Evolutionary conservation across 1,139 yeast species (phyloP), one percentile per base, ranked within the genome.

Genomic region (Blastobotrys illinoisensis): DNA sequence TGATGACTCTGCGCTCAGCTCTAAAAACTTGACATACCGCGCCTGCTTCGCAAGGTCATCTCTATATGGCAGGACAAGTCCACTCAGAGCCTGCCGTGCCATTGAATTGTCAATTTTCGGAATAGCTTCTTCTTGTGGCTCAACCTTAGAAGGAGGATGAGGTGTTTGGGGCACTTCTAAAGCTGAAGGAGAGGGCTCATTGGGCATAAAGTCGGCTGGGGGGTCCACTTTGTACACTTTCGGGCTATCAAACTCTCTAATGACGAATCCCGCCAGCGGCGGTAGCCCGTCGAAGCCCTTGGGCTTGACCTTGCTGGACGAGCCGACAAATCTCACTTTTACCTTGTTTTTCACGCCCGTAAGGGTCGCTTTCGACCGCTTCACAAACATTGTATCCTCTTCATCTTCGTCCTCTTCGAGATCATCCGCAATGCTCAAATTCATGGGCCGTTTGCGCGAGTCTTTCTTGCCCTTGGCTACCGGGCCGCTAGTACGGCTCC

Each of bases 181-280:
- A 47, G 23, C 23, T 6, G 23, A 32, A 21, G 49, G 16, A 20
- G 24, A 4, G 26, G 20, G 49, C 18, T 23, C 14, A n/a, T 20
- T 9, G 2, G 40, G 21, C 9, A 48, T 21, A 48, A 48, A 48
- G 19, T 40, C 50, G 2, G 9, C 20, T n/a, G 50, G 46, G 5
- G 36, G 45, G n/a, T 48, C 44, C 6, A 59, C 44, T 5, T 11
- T 13, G 40, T 32, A 32, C 16, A 32, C 40, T n/a, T n/a, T 32
- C 7, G 11, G 16, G 14, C 7, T n/a, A 11, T 32, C 5, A n/a
- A 32, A 32, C 14, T 32, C 40, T 11, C 40, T 11, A 32, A 32
- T 32, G 40, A 54, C 58, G 44, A 60, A 64, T 9, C 65, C 67
- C 1, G 54, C 52, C 7, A 61, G 57, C 5, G 65, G 60, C 9